Percentiles rank a stretch among this genome's conserved stretches.
Evolutionary conservation across 1,284 basidiomycete genomes (phyloP).

Genomic region (Sanguinoderma infundibulare): DNA sequence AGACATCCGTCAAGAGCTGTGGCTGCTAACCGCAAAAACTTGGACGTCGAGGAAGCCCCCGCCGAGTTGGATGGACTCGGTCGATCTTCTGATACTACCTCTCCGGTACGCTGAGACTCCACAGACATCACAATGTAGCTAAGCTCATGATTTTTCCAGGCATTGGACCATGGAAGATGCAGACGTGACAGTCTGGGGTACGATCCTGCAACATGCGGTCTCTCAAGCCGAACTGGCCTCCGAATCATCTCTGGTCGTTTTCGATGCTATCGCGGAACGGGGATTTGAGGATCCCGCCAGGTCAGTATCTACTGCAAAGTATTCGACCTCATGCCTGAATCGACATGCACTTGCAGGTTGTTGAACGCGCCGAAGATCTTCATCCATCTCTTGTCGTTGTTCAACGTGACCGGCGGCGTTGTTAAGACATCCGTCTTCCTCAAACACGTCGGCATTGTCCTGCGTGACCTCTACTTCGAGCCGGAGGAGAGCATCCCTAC

Average conservation of each 20-base stretch:
- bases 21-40: conserved; percentile 35
- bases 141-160: not conserved
- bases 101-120: conserved; percentile 43
- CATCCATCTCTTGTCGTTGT: not conserved
- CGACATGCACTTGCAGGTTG: conserved; percentile 1
- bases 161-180: conserved; percentile 18
- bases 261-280: conserved; percentile 13
- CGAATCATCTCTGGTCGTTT: not conserved
- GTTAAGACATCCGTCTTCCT: conserved; percentile 9
- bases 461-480: conserved; percentile 41
- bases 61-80: conserved; percentile 41
- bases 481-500: conserved; percentile 30
- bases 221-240: not conserved
- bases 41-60: conserved; percentile 10
- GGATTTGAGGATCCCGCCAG: not conserved
- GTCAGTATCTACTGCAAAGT: not conserved
- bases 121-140: too few relatives aligned
- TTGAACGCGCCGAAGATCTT: not conserved
- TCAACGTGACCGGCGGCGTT: not conserved
- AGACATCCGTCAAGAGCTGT: conserved; percentile 30
- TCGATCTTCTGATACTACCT: conserved; percentile 49
- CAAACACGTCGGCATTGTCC: conserved; percentile 30
- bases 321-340: too few relatives aligned
- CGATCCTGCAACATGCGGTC: conserved; percentile 12
- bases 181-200: conserved; percentile 16